phyloP scores from a whole-genome alignment of 176 grass and related monocot genomes.

The Elaeis guineensis region DNA sequence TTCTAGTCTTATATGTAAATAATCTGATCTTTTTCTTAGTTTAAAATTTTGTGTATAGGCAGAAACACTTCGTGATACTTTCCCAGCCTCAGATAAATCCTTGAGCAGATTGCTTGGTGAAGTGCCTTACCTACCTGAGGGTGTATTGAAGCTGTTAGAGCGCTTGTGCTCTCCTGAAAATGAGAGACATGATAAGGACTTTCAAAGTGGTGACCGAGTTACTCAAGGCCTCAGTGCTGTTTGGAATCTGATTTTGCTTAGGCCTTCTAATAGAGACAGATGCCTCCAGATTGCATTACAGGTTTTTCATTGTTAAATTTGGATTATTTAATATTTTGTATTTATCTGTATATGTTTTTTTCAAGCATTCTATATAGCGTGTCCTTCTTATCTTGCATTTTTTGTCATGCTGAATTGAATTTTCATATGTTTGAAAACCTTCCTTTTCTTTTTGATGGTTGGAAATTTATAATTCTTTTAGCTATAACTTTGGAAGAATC shows the following conservation, averaged over 20 bases:
- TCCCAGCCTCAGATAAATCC: constrained; percentile 87
- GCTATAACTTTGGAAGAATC: no score
- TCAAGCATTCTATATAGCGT: background rate
- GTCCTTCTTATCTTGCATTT: no score
- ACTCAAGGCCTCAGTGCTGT: constrained; percentile 93
- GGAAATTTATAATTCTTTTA: no score
- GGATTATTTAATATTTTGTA: background rate
- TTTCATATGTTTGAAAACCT: background rate
- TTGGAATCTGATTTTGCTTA: constrained; percentile 88
- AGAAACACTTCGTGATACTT: constrained; percentile 68
- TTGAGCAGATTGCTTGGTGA: constrained; percentile 85
- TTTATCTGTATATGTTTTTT: background rate
- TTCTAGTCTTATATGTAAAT: background rate
- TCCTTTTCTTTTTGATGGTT: background rate
- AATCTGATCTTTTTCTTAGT: background rate
- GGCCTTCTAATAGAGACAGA: constrained; percentile 62
- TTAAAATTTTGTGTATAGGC: constrained; percentile 31
- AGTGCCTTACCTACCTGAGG: constrained; percentile 77
- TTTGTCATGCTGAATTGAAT: background rate
- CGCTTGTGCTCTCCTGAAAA: constrained; percentile 73
- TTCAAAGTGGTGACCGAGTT: constrained; percentile 69
- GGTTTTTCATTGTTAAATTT: constrained; percentile 26
- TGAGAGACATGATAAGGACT: constrained; percentile 77
- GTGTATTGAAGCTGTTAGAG: constrained; percentile 72
- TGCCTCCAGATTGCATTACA: constrained; percentile 95